phyloP scores from a whole-genome alignment of 306 rosid species.

The Oemleria cerasiformis region DNA sequence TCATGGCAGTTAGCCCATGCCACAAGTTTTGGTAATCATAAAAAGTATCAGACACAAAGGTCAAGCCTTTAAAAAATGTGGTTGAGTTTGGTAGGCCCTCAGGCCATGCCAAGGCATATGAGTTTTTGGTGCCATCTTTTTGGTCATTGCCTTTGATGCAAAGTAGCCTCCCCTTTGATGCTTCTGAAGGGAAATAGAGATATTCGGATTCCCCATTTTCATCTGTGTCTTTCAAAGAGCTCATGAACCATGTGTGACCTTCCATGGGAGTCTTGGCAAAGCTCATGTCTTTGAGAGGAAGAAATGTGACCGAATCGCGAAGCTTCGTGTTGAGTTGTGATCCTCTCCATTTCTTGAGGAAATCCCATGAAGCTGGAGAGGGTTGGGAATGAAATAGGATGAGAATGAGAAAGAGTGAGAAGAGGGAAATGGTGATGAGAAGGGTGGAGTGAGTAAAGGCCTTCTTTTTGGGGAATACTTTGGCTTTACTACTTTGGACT shows the following conservation, averaged over 20 bases:
- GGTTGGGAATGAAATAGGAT: constrained; percentile 11
- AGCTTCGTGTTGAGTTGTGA: constrained; percentile 12
- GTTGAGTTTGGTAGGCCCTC: constrained; percentile 25
- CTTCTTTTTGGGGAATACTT: background rate
- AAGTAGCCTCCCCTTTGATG: constrained; percentile 21
- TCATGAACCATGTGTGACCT: constrained; percentile 37
- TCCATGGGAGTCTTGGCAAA: constrained; percentile 21
- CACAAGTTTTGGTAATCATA: constrained; percentile 33
- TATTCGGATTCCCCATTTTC: constrained; percentile 23
- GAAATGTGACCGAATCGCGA: constrained; percentile 26
- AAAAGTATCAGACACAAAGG: constrained; percentile 29
- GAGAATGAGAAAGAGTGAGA: background rate
- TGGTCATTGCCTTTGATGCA: constrained; percentile 25
- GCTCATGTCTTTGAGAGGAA: constrained; percentile 33
- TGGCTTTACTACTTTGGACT: constrained; percentile 3
- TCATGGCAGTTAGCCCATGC: constrained; percentile 24
- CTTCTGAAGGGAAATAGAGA: constrained; percentile 24
- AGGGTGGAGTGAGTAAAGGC: background rate
- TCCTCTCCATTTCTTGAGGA: constrained; percentile 6
- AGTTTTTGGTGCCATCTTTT: constrained; percentile 25
- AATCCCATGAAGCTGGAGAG: constrained; percentile 10
- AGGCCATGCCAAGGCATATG: constrained; percentile 32
- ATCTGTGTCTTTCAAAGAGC: constrained; percentile 21
- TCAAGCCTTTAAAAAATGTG: constrained; percentile 19
- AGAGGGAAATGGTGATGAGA: constrained; percentile 1